phyloP scores from a whole-genome alignment of 768 basidiomycete genomes.

The Lactarius trivialis region DNA sequence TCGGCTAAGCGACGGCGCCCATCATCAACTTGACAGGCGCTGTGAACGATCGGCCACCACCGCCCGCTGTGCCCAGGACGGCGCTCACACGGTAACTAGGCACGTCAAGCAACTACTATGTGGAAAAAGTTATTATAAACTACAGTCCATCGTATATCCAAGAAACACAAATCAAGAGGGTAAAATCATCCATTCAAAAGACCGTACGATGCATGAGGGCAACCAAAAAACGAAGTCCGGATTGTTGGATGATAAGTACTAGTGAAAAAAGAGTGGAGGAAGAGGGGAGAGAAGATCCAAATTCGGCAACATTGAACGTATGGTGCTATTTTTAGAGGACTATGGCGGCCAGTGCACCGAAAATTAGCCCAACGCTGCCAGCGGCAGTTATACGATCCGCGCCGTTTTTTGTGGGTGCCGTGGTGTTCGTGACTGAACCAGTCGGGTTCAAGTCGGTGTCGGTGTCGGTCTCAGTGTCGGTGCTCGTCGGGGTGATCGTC shows the following conservation, averaged over 20 bases:
- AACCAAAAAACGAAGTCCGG: not conserved
- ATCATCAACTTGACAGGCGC: not conserved
- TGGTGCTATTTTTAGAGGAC: conserved; percentile 3
- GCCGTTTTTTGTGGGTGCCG: conserved; percentile 2
- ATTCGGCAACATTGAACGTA: not conserved
- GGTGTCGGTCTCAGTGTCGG: not conserved
- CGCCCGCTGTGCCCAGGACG: not conserved
- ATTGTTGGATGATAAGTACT: not conserved
- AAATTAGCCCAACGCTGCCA: conserved; percentile 4
- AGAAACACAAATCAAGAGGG: not conserved
- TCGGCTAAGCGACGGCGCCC: not conserved
- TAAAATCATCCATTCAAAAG: conserved; percentile 1
- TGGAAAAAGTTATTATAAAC: not conserved
- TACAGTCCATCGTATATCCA: conserved; percentile 12
- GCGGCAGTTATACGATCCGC: conserved; percentile 12
- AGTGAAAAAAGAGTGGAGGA: not conserved
- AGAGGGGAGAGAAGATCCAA: not conserved
- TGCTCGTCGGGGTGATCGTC: not conserved
- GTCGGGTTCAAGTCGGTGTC: conserved; percentile 11
- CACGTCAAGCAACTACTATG: no score
- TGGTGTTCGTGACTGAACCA: conserved; percentile 2
- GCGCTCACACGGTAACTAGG: not conserved
- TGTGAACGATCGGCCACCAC: not conserved
- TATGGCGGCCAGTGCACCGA: conserved; percentile 16
- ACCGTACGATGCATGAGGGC: not conserved